Evolutionary conservation across 2,329 filamentous ascomycete genomes (phyloP), one percentile per base, ranked within the genome.

Genomic region (Hortaea werneckii): DNA sequence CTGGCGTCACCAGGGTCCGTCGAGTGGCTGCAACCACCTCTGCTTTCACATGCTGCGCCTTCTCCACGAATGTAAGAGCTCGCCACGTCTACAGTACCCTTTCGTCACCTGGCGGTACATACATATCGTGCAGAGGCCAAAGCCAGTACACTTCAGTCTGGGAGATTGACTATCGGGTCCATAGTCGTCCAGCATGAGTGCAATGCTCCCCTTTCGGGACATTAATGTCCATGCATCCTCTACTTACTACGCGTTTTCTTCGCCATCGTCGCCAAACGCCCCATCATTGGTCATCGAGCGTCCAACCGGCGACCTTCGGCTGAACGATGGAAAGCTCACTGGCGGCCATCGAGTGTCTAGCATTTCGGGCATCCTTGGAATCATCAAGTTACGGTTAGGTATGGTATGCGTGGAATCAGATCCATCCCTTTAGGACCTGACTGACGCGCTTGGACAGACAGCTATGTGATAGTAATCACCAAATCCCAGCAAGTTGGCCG

Each of bases 401-500:
- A 76, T 43, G 59, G 68, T 46, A 37, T 20, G 12, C 43, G 12
- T 45, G 43, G 20, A 28, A 28, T 29, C 34, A 37, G 20, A 34
- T 28, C 11, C 5, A 13, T 34, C 28, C 20, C 8, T 10, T 26
- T 5, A 39, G 8, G 37, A 39, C 13, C 37, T 8, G 8, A n/a
- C 37, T 51, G 43, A 50, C 51, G 43, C 42, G 35, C 29, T 40
- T 40, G 40, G n/a, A 79, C 79, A 81, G 79, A 98, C 75, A 96
- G 95, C 68, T 98, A 98, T 76, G 83, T 94, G 61, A 85, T 98
- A 62, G 78, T 94, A 61, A 94, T 98, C 65, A 95, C 86, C 57
- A 96, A 98, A 69, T 86, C 88, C 46, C 81, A 89, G 63, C 85
- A 88, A 34, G 81, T 96, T 67, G 92, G 90, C 50, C 80, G 89